Conservation (phyloP, 352 stramenopile genomes). For the Globisporangium barbulae region DNA sequence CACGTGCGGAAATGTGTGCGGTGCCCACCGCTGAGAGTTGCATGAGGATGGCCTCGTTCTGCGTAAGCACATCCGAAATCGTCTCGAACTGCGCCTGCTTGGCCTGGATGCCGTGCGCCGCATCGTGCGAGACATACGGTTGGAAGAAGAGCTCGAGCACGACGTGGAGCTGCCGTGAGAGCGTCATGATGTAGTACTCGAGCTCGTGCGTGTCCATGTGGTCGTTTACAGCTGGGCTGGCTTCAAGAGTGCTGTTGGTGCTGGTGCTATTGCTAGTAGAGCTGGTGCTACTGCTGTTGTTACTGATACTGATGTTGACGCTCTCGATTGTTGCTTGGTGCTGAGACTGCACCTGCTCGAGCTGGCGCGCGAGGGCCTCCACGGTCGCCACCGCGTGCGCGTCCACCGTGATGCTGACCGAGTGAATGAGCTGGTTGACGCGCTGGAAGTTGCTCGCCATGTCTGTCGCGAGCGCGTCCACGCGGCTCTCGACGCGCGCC, state of each 20-base stretch:
- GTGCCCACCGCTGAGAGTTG: slow-evolving; percentile 21
- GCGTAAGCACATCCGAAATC: slow-evolving; percentile 53
- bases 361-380: neutral
- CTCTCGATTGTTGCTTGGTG: neutral
- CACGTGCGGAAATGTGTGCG: neutral
- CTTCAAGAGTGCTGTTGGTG: neutral
- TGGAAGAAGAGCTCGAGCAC: slow-evolving; percentile 63
- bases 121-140: slow-evolving; percentile 23
- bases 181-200: slow-evolving; percentile 55
- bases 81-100: slow-evolving; percentile 37
- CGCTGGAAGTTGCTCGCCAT: slow-evolving; percentile 29
- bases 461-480: slow-evolving; percentile 33
- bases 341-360: slow-evolving; percentile 5
- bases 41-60: slow-evolving; percentile 62
- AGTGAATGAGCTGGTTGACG: slow-evolving; percentile 29
- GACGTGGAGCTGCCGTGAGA: slow-evolving; percentile 56
- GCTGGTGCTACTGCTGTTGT: neutral
- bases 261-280: slow-evolving; percentile 1
- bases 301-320: neutral
- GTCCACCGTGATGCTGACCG: slow-evolving; percentile 13
- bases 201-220: slow-evolving; percentile 36
- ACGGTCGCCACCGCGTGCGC: slow-evolving; percentile 17
- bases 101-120: slow-evolving; percentile 24
- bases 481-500: slow-evolving; percentile 33
- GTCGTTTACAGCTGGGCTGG: neutral